Evolutionary conservation across 805 yeast species (phyloP).

Genomic region (Schizosaccharomyces japonicus): DNA sequence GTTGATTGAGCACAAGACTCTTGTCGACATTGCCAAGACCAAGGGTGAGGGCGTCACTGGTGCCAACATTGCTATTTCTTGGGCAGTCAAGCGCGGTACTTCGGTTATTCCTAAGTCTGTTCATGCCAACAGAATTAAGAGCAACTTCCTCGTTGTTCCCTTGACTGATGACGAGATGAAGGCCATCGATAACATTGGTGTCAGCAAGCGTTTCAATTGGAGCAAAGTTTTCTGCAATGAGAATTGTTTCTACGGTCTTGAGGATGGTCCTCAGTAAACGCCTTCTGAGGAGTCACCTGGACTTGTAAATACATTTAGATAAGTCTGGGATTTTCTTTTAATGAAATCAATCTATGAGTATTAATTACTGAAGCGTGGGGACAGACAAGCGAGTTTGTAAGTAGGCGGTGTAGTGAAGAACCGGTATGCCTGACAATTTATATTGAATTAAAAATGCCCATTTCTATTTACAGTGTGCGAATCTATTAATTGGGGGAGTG

Average conservation of each 20-base stretch:
- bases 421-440: too few species aligned
- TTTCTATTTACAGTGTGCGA: too few species aligned
- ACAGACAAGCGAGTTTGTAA: too few species aligned
- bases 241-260: neutral
- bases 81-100: constrained; percentile 15
- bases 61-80: constrained; percentile 34
- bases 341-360: too few species aligned
- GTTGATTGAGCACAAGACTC: constrained; percentile 13
- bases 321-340: too few species aligned
- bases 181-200: constrained; percentile 13
- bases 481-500: too few species aligned
- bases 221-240: neutral
- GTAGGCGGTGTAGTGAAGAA: too few species aligned
- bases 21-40: constrained; percentile 34
- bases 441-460: too few species aligned
- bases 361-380: too few species aligned
- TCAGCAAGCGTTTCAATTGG: constrained; percentile 3
- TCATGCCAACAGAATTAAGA: constrained; percentile 34
- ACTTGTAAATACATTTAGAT: too few species aligned
- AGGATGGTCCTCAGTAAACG: neutral
- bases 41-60: constrained; percentile 22
- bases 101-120: constrained; percentile 21
- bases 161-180: constrained; percentile 23
- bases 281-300: too few species aligned
- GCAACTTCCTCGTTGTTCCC: constrained; percentile 20